A percentile compares a stretch with the other conserved stretches of the same genome.
Evolutionary conservation across 2,329 filamentous ascomycete species (phyloP).

Genomic region (Xylaria hypoxylon): DNA sequence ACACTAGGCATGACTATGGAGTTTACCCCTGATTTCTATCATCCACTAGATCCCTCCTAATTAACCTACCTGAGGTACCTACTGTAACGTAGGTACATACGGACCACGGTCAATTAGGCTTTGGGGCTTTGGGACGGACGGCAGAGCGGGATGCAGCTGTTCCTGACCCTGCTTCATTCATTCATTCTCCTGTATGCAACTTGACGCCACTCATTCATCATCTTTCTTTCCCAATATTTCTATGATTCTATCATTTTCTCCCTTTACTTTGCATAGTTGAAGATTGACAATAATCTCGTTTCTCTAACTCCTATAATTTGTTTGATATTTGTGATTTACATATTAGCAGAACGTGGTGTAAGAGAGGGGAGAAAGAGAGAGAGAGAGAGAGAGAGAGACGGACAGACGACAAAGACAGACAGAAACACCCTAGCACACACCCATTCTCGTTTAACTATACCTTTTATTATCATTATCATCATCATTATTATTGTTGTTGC

Average conservation of each 20-base stretch:
- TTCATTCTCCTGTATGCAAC: constrained; percentile 22
- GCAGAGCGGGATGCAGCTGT: constrained; percentile 26
- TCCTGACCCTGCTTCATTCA: constrained; percentile 22
- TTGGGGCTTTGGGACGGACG: constrained; percentile 20
- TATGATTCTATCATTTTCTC: not conserved
- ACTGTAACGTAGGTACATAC: too few relatives aligned
- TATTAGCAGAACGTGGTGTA: not conserved
- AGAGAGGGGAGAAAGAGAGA: not conserved
- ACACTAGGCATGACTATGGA: constrained; percentile 14
- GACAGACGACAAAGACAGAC: not conserved
- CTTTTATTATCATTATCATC: constrained; percentile 4
- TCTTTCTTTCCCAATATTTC: constrained; percentile 4
- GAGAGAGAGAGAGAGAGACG: not conserved
- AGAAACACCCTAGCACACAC: not conserved
- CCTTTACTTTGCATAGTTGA: constrained; percentile 2
- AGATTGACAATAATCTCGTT: not conserved
- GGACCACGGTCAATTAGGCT: constrained; percentile 17
- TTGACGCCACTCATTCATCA: constrained; percentile 8
- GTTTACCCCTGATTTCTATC: constrained; percentile 30
- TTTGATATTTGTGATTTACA: constrained; percentile 4
- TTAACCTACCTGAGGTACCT: not conserved
- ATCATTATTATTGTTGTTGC: not conserved
- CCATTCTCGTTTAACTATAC: constrained; percentile 11
- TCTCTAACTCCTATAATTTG: not conserved
- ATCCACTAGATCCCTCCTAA: not conserved